Evolutionary conservation across 352 stramenopile genomes (phyloP), one percentile per base, ranked within the genome.

Genomic region (Lagenidium giganteum): DNA sequence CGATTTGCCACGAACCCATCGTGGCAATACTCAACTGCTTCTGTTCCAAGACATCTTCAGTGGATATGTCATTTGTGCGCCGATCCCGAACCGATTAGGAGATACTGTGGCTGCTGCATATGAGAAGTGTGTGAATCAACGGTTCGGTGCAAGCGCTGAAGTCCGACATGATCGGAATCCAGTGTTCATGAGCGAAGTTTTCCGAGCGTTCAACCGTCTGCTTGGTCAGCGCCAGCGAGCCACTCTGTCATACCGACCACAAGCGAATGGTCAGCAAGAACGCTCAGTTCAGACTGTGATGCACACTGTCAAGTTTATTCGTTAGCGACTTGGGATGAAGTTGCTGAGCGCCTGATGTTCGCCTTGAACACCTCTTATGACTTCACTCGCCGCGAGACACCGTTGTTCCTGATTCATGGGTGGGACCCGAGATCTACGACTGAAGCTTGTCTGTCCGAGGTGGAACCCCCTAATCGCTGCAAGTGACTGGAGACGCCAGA

Each of bases 331-430:
- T 56, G 53, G 53, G 53, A 56, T 17, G 40, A 56, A 5, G 43
- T 48, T 16, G 37, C 47, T 2, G 42, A 57, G n/a, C 24, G 47
- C 0, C 23, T 62, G 12, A 30, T 31, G 16, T 53, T 59, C 13
- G 55, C 49, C 0, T 5, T 59, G 6, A 64, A 64, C 34, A 53
- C 49, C 4, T 2, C 55, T 0, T 27, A 47, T 5, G 45, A 60
- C 14, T 23, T 13, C 1, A 25, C 25, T 2, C 26, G 48, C 2
- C 0, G 24, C 1, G 45, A 64, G 9, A 51, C 44, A 1, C 43
- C 44, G n/a, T 60, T 51, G 35, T 64, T 43, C 20, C 30, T 64
- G 1, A 24, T 64, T 0, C 44, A 64, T 17, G 48, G 54, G 0
- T 64, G 43, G 54, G 39, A 59, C 8, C 37, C 54, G 7, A 13